These are phyloP conservation scores for Ilyonectria mors-panacis DNA, from an alignment of 2,329 filamentous ascomycete species.

Conservation along the genomic window DNA sequence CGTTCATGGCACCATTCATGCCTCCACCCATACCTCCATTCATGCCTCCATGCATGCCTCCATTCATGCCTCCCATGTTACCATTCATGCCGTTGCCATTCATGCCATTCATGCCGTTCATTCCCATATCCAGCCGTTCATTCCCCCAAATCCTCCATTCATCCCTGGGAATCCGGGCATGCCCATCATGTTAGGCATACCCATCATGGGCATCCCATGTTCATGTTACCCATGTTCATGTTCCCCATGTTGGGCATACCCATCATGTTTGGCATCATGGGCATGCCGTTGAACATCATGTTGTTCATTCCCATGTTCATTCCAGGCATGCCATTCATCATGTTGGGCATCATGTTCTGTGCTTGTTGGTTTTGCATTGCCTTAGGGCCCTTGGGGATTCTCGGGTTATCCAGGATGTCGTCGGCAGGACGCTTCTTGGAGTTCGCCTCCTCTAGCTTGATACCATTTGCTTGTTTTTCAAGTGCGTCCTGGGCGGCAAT, in stretches of 20 bases:
- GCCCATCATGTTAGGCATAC: constrained; percentile 52
- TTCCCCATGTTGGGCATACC: constrained; percentile 52
- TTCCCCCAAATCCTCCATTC: constrained; percentile 42
- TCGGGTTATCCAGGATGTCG: constrained; percentile 75
- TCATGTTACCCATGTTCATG: constrained; percentile 51
- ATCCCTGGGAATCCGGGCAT: constrained; percentile 50
- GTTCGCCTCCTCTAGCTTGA: constrained; percentile 52
- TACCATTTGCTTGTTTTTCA: constrained; percentile 50
- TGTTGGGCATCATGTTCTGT: constrained; percentile 60
- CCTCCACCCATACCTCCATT: constrained; percentile 46
- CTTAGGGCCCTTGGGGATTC: constrained; percentile 76
- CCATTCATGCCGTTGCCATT: constrained; percentile 31
- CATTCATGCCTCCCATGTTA: constrained; percentile 40
- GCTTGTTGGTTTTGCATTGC: constrained; percentile 73
- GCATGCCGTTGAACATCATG: constrained; percentile 57
- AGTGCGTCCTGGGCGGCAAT: constrained; percentile 54
- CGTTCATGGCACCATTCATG: constrained; percentile 46
- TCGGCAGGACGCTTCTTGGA: constrained; percentile 89
- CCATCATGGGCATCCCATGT: constrained; percentile 52
- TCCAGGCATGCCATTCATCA: constrained; percentile 64
- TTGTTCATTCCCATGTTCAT: constrained; percentile 57
- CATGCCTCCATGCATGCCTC: constrained; percentile 36
- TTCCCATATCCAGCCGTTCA: constrained; percentile 48
- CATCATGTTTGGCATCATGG: constrained; percentile 54
- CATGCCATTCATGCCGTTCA: constrained; percentile 53